A percentile compares a stretch with the other conserved stretches of the same genome.
Evolutionary conservation across 1,139 yeast species (phyloP).

Genomic region (Sugiyamaella novakii): DNA sequence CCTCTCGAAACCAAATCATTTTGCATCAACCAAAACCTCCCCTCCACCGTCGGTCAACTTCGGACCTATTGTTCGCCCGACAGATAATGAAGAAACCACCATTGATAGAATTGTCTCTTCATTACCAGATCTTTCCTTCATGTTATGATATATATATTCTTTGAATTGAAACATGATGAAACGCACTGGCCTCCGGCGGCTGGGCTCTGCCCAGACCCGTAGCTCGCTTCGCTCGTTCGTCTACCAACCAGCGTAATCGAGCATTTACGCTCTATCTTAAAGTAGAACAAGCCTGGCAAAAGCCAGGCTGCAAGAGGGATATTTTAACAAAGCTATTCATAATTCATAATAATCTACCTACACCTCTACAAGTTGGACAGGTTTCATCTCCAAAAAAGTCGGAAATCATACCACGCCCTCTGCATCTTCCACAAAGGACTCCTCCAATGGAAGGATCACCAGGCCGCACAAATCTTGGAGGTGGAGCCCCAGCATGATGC

Average conservation of each 20-base stretch:
- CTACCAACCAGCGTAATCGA: constrained; percentile 1
- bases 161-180: no score
- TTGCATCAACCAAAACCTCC: constrained; percentile 3
- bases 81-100: constrained; percentile 28
- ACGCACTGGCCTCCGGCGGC: neutral
- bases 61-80: constrained; percentile 11
- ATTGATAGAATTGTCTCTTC: constrained; percentile 30
- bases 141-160: constrained; percentile 16
- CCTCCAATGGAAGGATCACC: constrained; percentile 91
- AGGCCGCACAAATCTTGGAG: constrained; percentile 59
- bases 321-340: neutral
- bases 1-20: neutral
- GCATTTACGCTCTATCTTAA: no score
- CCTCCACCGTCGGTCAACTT: constrained; percentile 2
- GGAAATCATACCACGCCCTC: constrained; percentile 65
- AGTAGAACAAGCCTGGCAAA: neutral
- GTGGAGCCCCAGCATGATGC: constrained; percentile 20
- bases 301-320: constrained; percentile 6
- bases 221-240: no score
- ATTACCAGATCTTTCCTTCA: constrained; percentile 35
- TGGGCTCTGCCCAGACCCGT: neutral
- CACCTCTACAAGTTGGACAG: constrained; percentile 57
- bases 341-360: constrained; percentile 52
- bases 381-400: constrained; percentile 36
- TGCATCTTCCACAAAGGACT: constrained; percentile 69